Base-by-base conservation (phyloP, 2,329 filamentous ascomycete genomes). In the Trichoderma sp. region DNA sequence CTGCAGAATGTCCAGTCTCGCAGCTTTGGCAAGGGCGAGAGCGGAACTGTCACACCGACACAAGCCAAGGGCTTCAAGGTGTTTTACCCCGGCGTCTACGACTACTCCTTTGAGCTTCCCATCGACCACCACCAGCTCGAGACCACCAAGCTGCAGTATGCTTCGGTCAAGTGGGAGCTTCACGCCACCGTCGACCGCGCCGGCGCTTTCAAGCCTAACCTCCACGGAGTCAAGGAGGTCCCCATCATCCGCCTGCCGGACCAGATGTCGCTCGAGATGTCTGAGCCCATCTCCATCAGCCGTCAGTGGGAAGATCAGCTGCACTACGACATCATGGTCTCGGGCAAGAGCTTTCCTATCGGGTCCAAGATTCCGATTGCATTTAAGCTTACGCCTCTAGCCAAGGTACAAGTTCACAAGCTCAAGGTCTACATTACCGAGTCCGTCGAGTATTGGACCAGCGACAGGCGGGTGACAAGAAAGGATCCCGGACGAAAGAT, bases 271-370 rank as follows among this genome's bases (percentile, higher is more conserved):
- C 81, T 97, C 26, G 93, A 97, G 76, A 92, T 92, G 76, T 90
- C 93, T 28, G 93, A 97, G 74, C 93, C 93, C 3, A 97, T 97
- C 71, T 94, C 93, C 12, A 97, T 97, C 72, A 94, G 91, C 69
- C 84, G 93, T 21, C 93, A 92, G 68, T 97, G 93, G 93, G 93
- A 97, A 74, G 93, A 97, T 70, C 93, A 97, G 73, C 81, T 97
- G 39, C 92, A 96, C 73, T 97, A 97, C 78, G 93, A 97, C 72
- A 97, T 97, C 70, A 89, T 97, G 74, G 96, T 97, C 63, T 97
- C 93, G 1, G 93, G 93, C 63, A 97, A 97, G 82, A 96, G 93
- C 0, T 97, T 97, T 67, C 92, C 93, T 0, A 85, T 97, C 21
- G 93, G 93, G 17, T 86, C 90, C 45, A 91, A 91, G 71, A 92